Evolutionary conservation across 495 filamentous ascomycete genomes (phyloP), one percentile per base, ranked within the genome.

Genomic region (Penicillium waksmanii): DNA sequence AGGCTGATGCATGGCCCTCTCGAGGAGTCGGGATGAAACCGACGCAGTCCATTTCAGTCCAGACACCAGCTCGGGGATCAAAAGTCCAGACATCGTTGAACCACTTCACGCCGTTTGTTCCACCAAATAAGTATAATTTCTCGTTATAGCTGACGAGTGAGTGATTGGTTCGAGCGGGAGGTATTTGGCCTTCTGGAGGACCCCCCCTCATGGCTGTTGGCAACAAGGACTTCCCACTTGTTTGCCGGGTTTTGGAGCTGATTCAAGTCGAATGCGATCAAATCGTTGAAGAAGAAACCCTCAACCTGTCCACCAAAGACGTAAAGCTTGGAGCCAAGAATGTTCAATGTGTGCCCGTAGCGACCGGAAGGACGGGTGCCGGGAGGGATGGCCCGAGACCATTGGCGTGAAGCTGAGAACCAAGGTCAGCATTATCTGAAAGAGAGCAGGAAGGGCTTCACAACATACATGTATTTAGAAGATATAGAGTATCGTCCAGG

Each of bases 71-170:
- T 56, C 87, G 82, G 1, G 92, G 91, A 66, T 98, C 94, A 65
- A 93, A 99, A 18, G 85, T 87, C 96, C 96, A 99, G 21, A 99
- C 96, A 67, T 99, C 96, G 68, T 97, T 99, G 74, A 97, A 99
- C 96, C 96, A 98, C 57, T 87, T 83, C 19, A 90, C 81, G 43
- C 94, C 93, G 65, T 98, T 97, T 0, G 96, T 98, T 47, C 96
- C 96, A 58, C 96, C 96, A 71, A 99, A 99, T 87, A 99, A 76
- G 69, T 91, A 99, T 57, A 99, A 84, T 75, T 91, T 93, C 62
- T 99, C 96, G 54, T 93, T 91, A 72, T 79, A 96, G n/a, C 87
- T 95, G 35, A 99, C 83, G 57, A 96, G 86, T 6, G 91, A 87
- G 76, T 99, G 96, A 71, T 99, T 99, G 8, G 96, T 98, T 74